A percentile compares a stretch with the other conserved stretches of the same genome.
Evolutionary conservation across 768 basidiomycete genomes (phyloP).

Genomic region (Pulveroboletus sp.): DNA sequence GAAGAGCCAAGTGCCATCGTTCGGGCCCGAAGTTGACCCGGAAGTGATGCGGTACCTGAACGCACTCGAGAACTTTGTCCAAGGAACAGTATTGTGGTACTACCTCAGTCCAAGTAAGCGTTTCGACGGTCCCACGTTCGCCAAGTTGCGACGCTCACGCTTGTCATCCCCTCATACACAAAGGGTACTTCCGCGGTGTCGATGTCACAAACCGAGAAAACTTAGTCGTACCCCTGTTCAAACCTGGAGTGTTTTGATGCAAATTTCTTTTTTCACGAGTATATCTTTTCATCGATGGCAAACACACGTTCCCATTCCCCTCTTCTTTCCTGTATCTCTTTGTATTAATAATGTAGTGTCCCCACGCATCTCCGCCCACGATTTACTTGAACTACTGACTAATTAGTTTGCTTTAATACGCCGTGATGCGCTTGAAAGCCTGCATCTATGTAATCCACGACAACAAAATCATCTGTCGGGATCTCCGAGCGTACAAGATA

Average conservation of each 20-base stretch:
- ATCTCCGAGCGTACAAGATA: too few species aligned
- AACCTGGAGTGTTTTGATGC: constrained; percentile 21
- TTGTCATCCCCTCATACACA: neutral
- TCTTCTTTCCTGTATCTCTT: constrained; percentile 14
- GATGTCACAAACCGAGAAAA: constrained; percentile 29
- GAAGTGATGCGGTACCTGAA: constrained; percentile 31
- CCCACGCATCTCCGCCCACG: constrained; percentile 4
- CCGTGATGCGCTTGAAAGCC: constrained; percentile 1
- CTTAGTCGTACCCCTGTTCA: constrained; percentile 29
- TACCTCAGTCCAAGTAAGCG: constrained; percentile 36
- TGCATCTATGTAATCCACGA: constrained; percentile 5
- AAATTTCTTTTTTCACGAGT: neutral
- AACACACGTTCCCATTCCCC: neutral
- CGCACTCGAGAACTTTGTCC: constrained; percentile 36
- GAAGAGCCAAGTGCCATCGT: constrained; percentile 33
- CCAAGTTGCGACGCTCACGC: constrained; percentile 9
- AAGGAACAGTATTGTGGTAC: constrained; percentile 38
- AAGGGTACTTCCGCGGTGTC: constrained; percentile 32
- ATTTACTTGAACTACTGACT: constrained; percentile 10
- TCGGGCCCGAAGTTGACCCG: constrained; percentile 32
- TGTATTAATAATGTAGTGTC: constrained; percentile 16
- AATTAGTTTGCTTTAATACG: constrained; percentile 9
- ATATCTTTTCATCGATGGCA: neutral
- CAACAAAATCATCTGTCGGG: too few species aligned
- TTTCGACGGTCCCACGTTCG: neutral